Conservation (phyloP, 192 early-diverging fungal genomes). For the Coemansia sp. region DNA sequence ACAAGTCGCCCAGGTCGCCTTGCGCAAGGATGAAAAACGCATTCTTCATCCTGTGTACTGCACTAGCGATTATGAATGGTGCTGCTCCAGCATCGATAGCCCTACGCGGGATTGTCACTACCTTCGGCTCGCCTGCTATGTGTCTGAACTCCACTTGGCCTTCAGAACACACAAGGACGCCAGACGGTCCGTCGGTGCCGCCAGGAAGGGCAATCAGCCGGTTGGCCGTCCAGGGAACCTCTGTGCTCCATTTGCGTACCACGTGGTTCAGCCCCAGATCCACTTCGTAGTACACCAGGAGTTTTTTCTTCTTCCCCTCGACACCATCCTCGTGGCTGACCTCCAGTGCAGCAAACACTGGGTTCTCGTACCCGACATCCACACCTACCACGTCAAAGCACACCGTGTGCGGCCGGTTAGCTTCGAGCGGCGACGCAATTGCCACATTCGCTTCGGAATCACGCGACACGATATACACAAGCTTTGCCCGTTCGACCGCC, state of each 20-base stretch:
- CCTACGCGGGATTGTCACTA: slow-evolving; percentile 82
- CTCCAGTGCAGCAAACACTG: slow-evolving; percentile 94
- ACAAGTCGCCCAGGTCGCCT: slow-evolving; percentile 91
- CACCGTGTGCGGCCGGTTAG: slow-evolving; percentile 77
- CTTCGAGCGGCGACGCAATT: slow-evolving; percentile 95
- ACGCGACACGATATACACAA: slow-evolving; percentile 96
- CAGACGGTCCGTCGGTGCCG: slow-evolving; percentile 86
- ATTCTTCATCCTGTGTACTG: slow-evolving; percentile 86
- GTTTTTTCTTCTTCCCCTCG: slow-evolving; percentile 61
- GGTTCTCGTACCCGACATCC: slow-evolving; percentile 99
- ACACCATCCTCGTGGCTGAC: slow-evolving; percentile 75
- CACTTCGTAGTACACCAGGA: slow-evolving; percentile 94
- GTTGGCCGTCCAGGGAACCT: slow-evolving; percentile 74
- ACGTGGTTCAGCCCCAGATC: slow-evolving; percentile 99
- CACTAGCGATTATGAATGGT: slow-evolving; percentile 77
- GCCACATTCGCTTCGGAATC: slow-evolving; percentile 73
- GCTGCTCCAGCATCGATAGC: slow-evolving; percentile 57
- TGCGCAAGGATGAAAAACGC: slow-evolving; percentile 91
- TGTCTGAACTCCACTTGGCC: slow-evolving; percentile 87
- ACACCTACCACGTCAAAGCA: slow-evolving; percentile 81
- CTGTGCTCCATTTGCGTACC: slow-evolving; percentile 90
- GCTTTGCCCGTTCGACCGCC: slow-evolving; percentile 90
- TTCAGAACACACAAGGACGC: slow-evolving; percentile 94
- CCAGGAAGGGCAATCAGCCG: slow-evolving; percentile 82
- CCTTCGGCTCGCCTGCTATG: slow-evolving; percentile 55